Conservation (phyloP, 495 filamentous ascomycete genomes). For the Penicillium dipodomyicola region DNA sequence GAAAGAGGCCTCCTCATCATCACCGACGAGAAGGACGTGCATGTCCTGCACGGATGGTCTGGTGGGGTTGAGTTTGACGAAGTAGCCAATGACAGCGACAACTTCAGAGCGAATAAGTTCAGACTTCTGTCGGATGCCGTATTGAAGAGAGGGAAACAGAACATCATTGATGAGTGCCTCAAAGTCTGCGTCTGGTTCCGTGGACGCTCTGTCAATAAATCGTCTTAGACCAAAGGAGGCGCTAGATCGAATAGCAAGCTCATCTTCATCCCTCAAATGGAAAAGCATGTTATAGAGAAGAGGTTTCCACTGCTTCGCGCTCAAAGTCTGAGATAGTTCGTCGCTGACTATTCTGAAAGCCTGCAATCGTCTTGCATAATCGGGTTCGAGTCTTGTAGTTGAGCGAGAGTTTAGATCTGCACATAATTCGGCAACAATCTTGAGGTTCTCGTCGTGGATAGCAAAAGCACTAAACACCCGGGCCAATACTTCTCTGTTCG, state of each 20-base stretch:
- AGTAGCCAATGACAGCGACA: conserved; percentile 69
- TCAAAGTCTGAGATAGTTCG: conserved; percentile 50
- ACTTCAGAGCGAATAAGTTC: conserved; percentile 84
- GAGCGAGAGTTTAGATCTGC: conserved; percentile 76
- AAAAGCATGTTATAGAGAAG: conserved; percentile 86
- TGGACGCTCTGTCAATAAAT: conserved; percentile 64
- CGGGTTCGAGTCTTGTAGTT: conserved; percentile 65
- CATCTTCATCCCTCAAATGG: conserved; percentile 82
- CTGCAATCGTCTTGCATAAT: conserved; percentile 75
- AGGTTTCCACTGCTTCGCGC: conserved; percentile 82
- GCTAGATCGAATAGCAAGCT: conserved; percentile 81
- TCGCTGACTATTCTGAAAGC: conserved; percentile 76
- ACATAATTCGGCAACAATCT: conserved; percentile 68
- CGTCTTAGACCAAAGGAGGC: conserved; percentile 75
- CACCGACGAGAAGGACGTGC: conserved; percentile 64
- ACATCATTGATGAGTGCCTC: conserved; percentile 56
- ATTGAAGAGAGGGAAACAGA: conserved; percentile 72
- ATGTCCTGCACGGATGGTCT: conserved; percentile 74
- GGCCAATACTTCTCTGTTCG: conserved; percentile 67
- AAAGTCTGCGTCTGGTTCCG: conserved; percentile 38
- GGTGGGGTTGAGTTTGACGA: conserved; percentile 66
- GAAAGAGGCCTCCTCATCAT: conserved; percentile 88
- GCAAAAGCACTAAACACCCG: conserved; percentile 70
- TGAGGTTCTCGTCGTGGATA: conserved; percentile 54
- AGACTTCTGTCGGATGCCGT: conserved; percentile 69